Percentiles rank a stretch among this genome's conserved stretches.
Evolutionary conservation across 2,329 filamentous ascomycete genomes (phyloP).

Genomic region (Fusarium mexicanum): DNA sequence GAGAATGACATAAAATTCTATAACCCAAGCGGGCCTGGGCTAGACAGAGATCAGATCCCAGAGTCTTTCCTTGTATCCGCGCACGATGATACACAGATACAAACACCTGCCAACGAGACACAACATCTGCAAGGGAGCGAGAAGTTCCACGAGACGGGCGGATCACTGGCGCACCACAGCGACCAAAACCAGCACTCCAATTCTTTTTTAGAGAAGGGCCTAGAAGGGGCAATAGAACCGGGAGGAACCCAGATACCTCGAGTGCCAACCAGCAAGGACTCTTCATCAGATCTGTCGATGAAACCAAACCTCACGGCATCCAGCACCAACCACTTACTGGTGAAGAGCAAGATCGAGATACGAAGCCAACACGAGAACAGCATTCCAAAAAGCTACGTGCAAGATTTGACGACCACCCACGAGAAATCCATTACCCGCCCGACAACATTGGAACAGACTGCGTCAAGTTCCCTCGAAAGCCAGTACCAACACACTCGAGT

Average conservation of each 20-base stretch:
- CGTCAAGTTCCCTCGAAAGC: slow-evolving; percentile 12
- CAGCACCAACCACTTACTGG: slow-evolving; percentile 1
- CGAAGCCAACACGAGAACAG: neutral
- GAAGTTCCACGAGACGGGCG: neutral
- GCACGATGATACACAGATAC: neutral
- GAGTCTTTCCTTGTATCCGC: neutral
- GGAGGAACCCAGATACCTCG: slow-evolving; percentile 14
- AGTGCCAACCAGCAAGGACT: slow-evolving; percentile 8
- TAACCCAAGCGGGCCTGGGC: slow-evolving; percentile 9
- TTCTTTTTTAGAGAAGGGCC: slow-evolving; percentile 52
- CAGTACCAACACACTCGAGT: neutral
- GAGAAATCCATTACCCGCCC: slow-evolving; percentile 15
- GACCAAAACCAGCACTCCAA: neutral
- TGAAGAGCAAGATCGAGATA: slow-evolving; percentile 4
- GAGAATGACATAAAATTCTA: slow-evolving; percentile 47
- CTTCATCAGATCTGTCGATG: slow-evolving; percentile 2
- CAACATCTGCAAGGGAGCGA: slow-evolving; percentile 1
- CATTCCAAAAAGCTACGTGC: slow-evolving; percentile 6
- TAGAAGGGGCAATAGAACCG: slow-evolving; percentile 18
- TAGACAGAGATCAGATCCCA: neutral
- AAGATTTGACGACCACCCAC: slow-evolving; percentile 20
- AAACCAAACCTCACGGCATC: neutral
- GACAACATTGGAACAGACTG: neutral
- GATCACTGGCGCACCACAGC: neutral
- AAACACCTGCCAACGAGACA: neutral